Base-by-base conservation (phyloP, 2,329 filamentous ascomycete genomes). In the Tympanopsis confertula region DNA sequence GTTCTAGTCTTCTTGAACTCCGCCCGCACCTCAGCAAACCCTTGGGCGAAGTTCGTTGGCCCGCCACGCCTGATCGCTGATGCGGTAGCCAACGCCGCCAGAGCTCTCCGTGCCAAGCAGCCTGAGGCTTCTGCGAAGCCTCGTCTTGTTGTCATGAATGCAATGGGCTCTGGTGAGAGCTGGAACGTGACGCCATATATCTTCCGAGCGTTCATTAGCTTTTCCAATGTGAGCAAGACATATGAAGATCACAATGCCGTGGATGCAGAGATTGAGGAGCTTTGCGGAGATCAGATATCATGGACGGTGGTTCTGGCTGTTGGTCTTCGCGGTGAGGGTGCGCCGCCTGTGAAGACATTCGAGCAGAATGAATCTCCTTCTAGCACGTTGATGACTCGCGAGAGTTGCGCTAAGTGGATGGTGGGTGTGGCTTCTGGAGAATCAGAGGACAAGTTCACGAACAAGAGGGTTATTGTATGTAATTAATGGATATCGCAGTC, bases 341-440 rank as follows among this genome's bases (percentile, higher is more conserved):
- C 29, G 15, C 30, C 38, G 26, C 35, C 28, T 3, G 39, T 45
- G 30, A 44, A 39, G 36, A 45, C 41, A 7, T 45, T 44, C 33
- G 39, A 14, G 4, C 28, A 24, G 12, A 37, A 35, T 4, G 39
- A 45, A 19, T 35, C 33, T 13, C 32, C 33, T 29, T 20, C 37
- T 15, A 36, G 39, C 29, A 38, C 35, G 37, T 32, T 26, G 13
- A 42, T 45, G 35, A 42, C 43, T 14, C 37, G 41, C 10, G 43
- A 45, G 35, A 45, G 43, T 32, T 43, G 41, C 39, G 41, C 43
- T 4, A 39, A 30, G 20, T 44, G 42, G 41, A 44, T 45, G 39
- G 37, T 44, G 29, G 43, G 40, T 33, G 39, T 45, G 10, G 41
- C 42, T 4, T 3, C 22, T 2, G 43, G 43, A 15, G 41, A 35